Base-by-base conservation (phyloP, 2,329 filamentous ascomycete genomes). In the Saccharata proteae region DNA sequence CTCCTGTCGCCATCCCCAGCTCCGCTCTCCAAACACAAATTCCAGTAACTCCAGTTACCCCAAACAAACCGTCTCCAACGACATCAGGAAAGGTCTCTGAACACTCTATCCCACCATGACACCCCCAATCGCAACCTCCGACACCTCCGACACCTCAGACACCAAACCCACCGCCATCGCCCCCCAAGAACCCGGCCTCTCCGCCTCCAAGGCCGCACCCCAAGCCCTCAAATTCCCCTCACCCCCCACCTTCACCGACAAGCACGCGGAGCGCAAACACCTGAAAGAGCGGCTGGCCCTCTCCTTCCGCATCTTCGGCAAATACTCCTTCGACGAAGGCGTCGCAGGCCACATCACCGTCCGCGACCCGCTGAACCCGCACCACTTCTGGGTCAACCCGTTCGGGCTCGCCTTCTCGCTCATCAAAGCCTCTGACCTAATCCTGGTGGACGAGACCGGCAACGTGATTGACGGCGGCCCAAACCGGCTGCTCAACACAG, bases 351-450 rank as follows among this genome's bases (percentile, higher is more conserved):
- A 77, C 43, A 76, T 77, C 40, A 76, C 71, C 2, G 45, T 76
- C 16, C 61, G 71, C 16, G 54, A 77, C 38, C 74, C 74, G 0
- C 64, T 77, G 5, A 64, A 74, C 22, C 67, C 69, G 0, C 51
- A 58, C 4, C 69, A 64, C 0, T 77, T 77, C 54, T 77, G 73
- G 74, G 71, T 80, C 4, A 79, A 79, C 41, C 75, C 74, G 0
- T 74, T 78, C 34, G 73, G 73, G 8, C 62, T 71, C 2, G 64
- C 70, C 3, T 79, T 77, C 53, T 68, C 67, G 5, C 56, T 72
- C 32, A 69, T 80, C 25, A 76, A 71, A 35, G 63, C 66, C 0
- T 75, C 71, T 0, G 74, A 81, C 40, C 61, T 82, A n/a, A 78
- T 81, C 32, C 69, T 67, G 11, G 75, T 81, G 2, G 63, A 77